Evolutionary conservation across 495 filamentous ascomycete genomes (phyloP), one percentile per base, ranked within the genome.

Genomic region (Hypoxylon fragiforme): DNA sequence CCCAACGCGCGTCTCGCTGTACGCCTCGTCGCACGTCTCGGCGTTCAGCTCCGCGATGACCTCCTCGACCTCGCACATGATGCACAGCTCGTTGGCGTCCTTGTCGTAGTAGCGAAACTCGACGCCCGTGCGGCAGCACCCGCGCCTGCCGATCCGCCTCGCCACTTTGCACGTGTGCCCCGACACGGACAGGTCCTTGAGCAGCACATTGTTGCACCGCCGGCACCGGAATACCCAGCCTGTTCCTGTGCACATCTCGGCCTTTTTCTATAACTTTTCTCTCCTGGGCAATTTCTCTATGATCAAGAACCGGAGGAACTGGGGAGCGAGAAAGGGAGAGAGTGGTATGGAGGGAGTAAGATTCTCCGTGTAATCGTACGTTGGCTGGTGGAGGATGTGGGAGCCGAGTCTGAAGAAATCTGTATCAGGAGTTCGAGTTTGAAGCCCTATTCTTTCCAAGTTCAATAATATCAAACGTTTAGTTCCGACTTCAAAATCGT

Each of bases 121-220:
- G 24, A 68, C 31, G 0, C 65, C 65, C 7, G 41, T 61, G 1
- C 42, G 31, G 42, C 65, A 68, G 12, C 35, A n/a, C 0, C 65
- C 65, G 32, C 52, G 42, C 3, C 3, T 15, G 1, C 42, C 3
- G 31, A 42, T 50, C 0, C 7, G 2, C 20, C 46, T 15, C 35
- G 65, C 65, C 19, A 30, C 15, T 7, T 26, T 13, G 39, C 65
- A 68, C 8, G 52, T 65, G 35, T 63, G 52, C 0, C 65, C 58
- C 32, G 46, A 36, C 1, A 55, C 39, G 4, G 44, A 41, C 8
- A 11, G 42, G 14, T 60, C 26, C 16, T 41, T 60, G 2, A 35
- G 19, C 2, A 55, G 12, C 0, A 55, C 26, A 1, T 28, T 50
- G 1, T 12, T 6, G 50, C 65, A 68, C 6, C 7, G 0, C 8